Base-by-base conservation (phyloP, 2,329 filamentous ascomycete genomes). In the Cladosporium sp. region DNA sequence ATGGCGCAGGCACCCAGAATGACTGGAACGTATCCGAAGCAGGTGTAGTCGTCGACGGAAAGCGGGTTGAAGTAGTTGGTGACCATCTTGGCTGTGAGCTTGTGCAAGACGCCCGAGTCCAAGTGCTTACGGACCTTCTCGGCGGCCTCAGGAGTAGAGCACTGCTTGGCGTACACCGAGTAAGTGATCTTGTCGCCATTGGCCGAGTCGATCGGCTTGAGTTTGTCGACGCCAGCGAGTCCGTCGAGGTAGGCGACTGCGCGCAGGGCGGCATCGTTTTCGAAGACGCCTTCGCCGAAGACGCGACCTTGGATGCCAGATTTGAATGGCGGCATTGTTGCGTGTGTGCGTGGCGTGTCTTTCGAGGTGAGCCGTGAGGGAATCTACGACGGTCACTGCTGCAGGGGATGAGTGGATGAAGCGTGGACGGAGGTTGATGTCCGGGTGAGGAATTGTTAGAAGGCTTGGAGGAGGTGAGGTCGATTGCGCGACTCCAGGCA, bases 171-270 rank as follows among this genome's bases (percentile, higher is more conserved):
- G 30, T 60, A 65, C 10, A 67, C 16, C 7, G 66, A 67, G 63
- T 67, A 65, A 32, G 16, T 36, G 46, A 64, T 69, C 68, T 63
- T 67, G 68, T 53, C 68, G 63, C 26, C 39, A 39, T 30, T 21
- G 23, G 36, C n/a, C 25, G n/a, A 8, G 4, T 18, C 13, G 10
- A 11, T 23, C 11, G 36, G 36, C 11, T 36, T 36, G 48, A 62
- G 48, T 25, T 62, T 34, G 23, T 39, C 23, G 16, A 62, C 3
- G 21, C 46, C 48, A 10, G 48, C 59, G 32, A 62, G 59, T 16
- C 43, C 59, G 26, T 62, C 46, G 30, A 62, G 59, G 23, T 36
- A 36, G 16, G 30, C 46, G 28, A 62, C 59, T 21, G 48, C 59
- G 23, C n/a, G n/a, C 16, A 62, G 14, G 21, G 59, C 59, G 23